phyloP scores from a whole-genome alignment of 176 grass and related monocot species.

The Avena eriantha region DNA sequence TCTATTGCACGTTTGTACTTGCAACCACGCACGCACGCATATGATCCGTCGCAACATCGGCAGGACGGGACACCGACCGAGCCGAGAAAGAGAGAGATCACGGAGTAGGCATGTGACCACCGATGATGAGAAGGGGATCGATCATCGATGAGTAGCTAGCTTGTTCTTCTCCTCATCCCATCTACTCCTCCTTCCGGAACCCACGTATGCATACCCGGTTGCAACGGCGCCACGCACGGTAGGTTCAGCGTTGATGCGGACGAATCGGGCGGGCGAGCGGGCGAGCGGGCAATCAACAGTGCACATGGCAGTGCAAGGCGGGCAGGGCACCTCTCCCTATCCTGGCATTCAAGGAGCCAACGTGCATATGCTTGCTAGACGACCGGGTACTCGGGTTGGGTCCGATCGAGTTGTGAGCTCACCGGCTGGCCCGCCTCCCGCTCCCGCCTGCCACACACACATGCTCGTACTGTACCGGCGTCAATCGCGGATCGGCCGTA shows the following conservation, averaged over 20 bases:
- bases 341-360: conserved; percentile 23
- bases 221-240: background rate
- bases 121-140: background rate
- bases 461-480: background rate
- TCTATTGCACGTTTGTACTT: too few relatives aligned
- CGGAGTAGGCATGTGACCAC: background rate
- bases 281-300: background rate
- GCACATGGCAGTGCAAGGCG: conserved; percentile 47
- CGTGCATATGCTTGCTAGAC: background rate
- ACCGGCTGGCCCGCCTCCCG: background rate
- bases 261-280: background rate
- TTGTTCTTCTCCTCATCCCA: background rate
- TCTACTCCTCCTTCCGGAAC: background rate
- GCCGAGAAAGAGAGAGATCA: background rate
- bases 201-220: background rate
- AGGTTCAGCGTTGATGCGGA: conserved; percentile 34
- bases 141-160: background rate
- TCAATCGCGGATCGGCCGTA: conserved; percentile 12
- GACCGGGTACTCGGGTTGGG: background rate
- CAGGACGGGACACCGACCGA: background rate
- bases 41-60: too few relatives aligned
- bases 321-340: conserved; percentile 33
- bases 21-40: too few relatives aligned
- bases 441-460: background rate
- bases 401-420: background rate